These are phyloP conservation scores for Ogataea pilisensis DNA, from an alignment of 805 yeast species.

Conservation along the genomic window DNA sequence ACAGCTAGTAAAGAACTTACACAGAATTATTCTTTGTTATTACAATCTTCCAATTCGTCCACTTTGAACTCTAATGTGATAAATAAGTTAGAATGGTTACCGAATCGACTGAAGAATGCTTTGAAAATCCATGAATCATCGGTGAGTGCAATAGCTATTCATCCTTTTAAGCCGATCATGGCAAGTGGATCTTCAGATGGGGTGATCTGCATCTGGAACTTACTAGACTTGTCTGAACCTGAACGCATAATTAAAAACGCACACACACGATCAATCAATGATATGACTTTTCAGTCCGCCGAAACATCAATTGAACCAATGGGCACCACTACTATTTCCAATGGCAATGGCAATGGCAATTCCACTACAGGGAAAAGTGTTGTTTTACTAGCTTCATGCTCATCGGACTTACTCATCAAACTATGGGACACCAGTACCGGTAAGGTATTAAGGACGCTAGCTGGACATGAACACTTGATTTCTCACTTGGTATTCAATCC, in stretches of 20 bases:
- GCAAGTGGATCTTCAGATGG: conserved; percentile 74
- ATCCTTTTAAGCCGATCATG: conserved; percentile 66
- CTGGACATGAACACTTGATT: conserved; percentile 87
- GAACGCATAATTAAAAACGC: conserved; percentile 58
- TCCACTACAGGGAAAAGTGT: too few species aligned
- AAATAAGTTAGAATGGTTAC: conserved; percentile 58
- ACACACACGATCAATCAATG: conserved; percentile 68
- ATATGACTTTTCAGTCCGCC: conserved; percentile 51
- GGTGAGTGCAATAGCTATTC: conserved; percentile 62
- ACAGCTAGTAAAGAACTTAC: conserved; percentile 44
- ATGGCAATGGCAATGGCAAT: too few species aligned
- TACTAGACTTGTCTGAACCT: conserved; percentile 54
- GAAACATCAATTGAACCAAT: conserved; percentile 26
- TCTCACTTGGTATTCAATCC: conserved; percentile 56
- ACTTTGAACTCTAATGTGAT: conserved; percentile 10
- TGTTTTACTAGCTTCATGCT: conserved; percentile 44
- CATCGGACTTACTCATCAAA: conserved; percentile 53
- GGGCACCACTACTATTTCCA: too few species aligned
- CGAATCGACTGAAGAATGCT: conserved; percentile 40
- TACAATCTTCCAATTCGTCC: conserved; percentile 11
- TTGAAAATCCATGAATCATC: conserved; percentile 56
- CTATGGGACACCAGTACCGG: conserved; percentile 55
- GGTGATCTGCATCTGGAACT: conserved; percentile 66
- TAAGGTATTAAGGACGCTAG: conserved; percentile 46
- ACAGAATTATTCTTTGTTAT: conserved; percentile 24